Evolutionary conservation across 495 filamentous ascomycete genomes (phyloP).

Genomic region (Podospora pseudoanserina): DNA sequence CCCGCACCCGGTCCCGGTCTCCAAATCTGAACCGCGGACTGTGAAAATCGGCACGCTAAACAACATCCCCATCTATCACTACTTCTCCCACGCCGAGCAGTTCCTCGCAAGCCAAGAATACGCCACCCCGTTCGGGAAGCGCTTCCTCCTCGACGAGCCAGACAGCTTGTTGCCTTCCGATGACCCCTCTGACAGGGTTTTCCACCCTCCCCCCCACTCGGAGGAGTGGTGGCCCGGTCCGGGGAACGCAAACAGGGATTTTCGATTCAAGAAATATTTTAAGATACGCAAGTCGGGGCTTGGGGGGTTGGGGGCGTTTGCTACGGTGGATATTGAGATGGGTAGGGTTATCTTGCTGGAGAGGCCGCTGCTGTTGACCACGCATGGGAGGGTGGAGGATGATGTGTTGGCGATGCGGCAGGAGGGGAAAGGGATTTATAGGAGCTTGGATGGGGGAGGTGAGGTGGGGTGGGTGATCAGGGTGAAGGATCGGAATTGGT

Average conservation of each 20-base stretch:
- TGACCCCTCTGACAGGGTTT: background rate
- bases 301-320: background rate
- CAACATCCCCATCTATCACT: background rate
- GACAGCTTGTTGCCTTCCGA: background rate
- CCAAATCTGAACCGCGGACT: background rate
- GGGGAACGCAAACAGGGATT: background rate
- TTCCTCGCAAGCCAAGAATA: background rate
- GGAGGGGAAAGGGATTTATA: background rate
- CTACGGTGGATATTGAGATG: background rate
- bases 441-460: background rate
- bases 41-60: background rate
- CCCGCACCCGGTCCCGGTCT: background rate
- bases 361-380: background rate
- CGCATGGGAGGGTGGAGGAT: background rate
- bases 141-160: background rate
- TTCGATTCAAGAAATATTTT: background rate
- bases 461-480: background rate
- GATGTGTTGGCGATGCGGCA: background rate
- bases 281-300: background rate
- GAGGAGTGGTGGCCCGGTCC: background rate
- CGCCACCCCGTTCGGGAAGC: background rate
- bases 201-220: background rate
- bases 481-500: background rate
- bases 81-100: background rate
- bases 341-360: background rate